phyloP scores from a whole-genome alignment of 495 filamentous ascomycete species.

The Bryoglossum gracile region DNA sequence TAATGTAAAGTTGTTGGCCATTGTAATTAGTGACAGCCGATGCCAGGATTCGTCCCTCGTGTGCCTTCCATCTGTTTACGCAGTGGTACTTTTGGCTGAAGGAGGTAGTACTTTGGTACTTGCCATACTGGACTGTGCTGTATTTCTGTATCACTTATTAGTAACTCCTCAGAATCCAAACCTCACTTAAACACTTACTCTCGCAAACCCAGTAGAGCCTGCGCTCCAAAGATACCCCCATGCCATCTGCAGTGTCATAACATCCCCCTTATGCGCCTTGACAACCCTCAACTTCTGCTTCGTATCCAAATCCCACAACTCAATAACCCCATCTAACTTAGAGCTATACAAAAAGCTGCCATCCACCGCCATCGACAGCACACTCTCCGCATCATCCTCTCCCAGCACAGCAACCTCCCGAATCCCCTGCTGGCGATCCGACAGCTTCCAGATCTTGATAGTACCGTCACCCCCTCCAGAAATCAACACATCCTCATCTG shows the following conservation, averaged over 20 bases:
- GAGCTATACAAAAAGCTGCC: slow-evolving; percentile 88
- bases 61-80: slow-evolving; percentile 74
- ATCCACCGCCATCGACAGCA: slow-evolving; percentile 76
- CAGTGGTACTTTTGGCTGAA: slow-evolving; percentile 87
- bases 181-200: slow-evolving; percentile 48
- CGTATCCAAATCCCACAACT: slow-evolving; percentile 96
- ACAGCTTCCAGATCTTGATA: slow-evolving; percentile 82
- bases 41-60: slow-evolving; percentile 80
- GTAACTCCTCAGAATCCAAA: slow-evolving; percentile 1
- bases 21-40: slow-evolving; percentile 64
- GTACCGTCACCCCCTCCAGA: slow-evolving; percentile 91
- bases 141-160: slow-evolving; percentile 38
- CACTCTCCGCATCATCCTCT: slow-evolving; percentile 70
- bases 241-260: slow-evolving; percentile 78
- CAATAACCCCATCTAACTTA: slow-evolving; percentile 79
- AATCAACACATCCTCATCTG: slow-evolving; percentile 70
- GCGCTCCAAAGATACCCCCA: slow-evolving; percentile 80
- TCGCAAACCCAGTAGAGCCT: slow-evolving; percentile 68
- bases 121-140: slow-evolving; percentile 48
- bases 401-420: slow-evolving; percentile 59
- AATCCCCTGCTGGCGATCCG: slow-evolving; percentile 43
- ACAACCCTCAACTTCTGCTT: slow-evolving; percentile 81
- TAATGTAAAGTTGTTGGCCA: slow-evolving; percentile 71
- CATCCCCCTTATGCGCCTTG: slow-evolving; percentile 70
- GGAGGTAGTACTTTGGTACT: slow-evolving; percentile 44